A percentile compares a stretch with the other conserved stretches of the same genome.
These are phyloP conservation scores for Zalaria sp. DNA, from an alignment of 2,329 filamentous ascomycete species.

Conservation along the genomic window DNA sequence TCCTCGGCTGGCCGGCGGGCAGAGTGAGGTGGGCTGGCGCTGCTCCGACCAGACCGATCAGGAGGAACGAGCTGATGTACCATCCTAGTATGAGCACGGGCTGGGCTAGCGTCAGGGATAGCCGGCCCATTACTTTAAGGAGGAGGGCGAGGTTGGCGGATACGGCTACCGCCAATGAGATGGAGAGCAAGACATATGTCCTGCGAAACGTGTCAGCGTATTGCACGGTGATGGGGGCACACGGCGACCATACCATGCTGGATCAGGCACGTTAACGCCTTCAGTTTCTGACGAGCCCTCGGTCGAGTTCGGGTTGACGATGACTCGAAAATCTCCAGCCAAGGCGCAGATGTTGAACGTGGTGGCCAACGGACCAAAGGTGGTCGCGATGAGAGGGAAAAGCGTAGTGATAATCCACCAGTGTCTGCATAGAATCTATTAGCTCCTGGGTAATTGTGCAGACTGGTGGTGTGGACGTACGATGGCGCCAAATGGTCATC, in stretches of 20 bases:
- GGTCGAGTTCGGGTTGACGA: constrained; percentile 24
- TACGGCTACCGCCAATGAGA: constrained; percentile 39
- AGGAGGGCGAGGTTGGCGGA: constrained; percentile 37
- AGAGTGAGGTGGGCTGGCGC: constrained; percentile 24
- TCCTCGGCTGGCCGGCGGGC: constrained; percentile 7
- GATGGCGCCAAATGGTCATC: not conserved
- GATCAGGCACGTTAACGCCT: constrained; percentile 30
- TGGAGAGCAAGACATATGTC: constrained; percentile 29
- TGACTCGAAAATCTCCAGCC: constrained; percentile 36
- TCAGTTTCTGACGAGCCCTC: constrained; percentile 20
- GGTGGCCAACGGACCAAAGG: constrained; percentile 12
- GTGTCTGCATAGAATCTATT: not conserved
- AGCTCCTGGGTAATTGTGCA: not conserved
- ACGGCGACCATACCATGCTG: constrained; percentile 26
- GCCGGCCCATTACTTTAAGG: constrained; percentile 38
- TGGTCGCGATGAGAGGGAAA: constrained; percentile 5
- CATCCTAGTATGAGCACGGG: constrained; percentile 40
- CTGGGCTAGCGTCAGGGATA: constrained; percentile 36
- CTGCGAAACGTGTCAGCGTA: not conserved
- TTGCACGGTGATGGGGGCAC: not conserved
- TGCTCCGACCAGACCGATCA: constrained; percentile 32
- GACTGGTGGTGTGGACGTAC: not conserved
- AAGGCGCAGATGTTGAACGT: constrained; percentile 24
- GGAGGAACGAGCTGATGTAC: constrained; percentile 33
- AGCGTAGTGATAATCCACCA: not conserved